Percentiles rank a stretch among this genome's conserved stretches.
phyloP scores from a whole-genome alignment of 192 early-diverging fungal species.

The Backusella psychrophila region DNA sequence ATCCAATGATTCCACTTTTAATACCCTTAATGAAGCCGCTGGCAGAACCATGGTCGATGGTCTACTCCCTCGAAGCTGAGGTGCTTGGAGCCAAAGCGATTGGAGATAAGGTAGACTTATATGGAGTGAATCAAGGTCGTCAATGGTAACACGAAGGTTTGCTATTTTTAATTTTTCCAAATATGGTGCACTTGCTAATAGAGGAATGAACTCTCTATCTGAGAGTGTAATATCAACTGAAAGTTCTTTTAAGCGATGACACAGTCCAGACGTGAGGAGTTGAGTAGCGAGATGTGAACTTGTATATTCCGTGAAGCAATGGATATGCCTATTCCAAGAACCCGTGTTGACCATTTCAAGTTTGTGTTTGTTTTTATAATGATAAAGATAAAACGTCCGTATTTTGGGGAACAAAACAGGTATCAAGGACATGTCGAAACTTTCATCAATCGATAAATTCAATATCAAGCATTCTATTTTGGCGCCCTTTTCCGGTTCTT shows the following conservation, averaged over 20 bases:
- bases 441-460: background rate
- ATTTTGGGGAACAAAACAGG: background rate
- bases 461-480: background rate
- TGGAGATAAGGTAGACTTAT: background rate
- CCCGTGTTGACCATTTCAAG: background rate
- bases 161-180: conserved; percentile 8
- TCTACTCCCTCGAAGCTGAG: background rate
- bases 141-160: background rate
- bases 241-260: background rate
- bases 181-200: background rate
- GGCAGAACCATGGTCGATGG: background rate
- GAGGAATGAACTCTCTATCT: background rate
- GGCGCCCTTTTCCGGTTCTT: background rate
- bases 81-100: background rate
- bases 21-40: background rate
- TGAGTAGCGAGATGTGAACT: background rate
- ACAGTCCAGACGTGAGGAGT: background rate
- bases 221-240: background rate
- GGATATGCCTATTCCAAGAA: background rate
- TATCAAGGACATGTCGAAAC: background rate
- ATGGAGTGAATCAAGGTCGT: background rate
- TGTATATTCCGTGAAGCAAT: background rate
- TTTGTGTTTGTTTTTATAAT: background rate
- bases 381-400: background rate
- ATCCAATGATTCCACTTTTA: background rate